phyloP scores from a whole-genome alignment of 1,284 basidiomycete species.

The Cronartium ribicola region DNA sequence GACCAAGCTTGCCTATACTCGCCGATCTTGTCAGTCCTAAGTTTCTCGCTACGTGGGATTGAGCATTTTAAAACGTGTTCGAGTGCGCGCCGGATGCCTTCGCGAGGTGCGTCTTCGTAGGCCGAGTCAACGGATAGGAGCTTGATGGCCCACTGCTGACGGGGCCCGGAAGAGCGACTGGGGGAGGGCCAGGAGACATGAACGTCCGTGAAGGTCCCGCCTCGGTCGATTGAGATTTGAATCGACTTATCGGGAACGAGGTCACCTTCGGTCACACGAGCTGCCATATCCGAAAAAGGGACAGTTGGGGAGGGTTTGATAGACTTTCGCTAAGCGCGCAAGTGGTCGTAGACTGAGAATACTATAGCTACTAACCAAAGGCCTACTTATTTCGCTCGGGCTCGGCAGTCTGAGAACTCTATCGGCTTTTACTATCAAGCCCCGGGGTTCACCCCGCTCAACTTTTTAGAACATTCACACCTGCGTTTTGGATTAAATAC shows the following conservation, averaged over 20 bases:
- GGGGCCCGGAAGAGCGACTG: neutral
- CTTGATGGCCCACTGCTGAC: slow-evolving; percentile 52
- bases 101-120: slow-evolving; percentile 91
- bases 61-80: slow-evolving; percentile 67
- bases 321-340: neutral
- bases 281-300: neutral
- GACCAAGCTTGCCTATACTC: slow-evolving; percentile 16
- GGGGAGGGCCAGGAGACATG: slow-evolving; percentile 47
- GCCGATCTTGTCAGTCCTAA: slow-evolving; percentile 81
- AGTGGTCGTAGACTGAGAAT: neutral
- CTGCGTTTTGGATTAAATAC: no score
- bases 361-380: neutral
- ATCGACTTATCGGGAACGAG: slow-evolving; percentile 50
- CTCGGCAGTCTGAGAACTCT: neutral
- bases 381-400: neutral
- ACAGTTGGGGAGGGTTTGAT: neutral
- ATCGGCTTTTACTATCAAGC: no score
- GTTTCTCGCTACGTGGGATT: slow-evolving; percentile 64
- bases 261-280: neutral
- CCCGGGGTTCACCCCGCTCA: no score
- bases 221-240: slow-evolving; percentile 51
- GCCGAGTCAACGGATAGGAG: slow-evolving; percentile 52
- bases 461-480: no score
- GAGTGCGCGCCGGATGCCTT: slow-evolving; percentile 85
- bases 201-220: slow-evolving; percentile 50